Evolutionary conservation across 225 moss, liverwort and hornwort genomes (phyloP).

Genomic region (Pseudoscleropodium purum): DNA sequence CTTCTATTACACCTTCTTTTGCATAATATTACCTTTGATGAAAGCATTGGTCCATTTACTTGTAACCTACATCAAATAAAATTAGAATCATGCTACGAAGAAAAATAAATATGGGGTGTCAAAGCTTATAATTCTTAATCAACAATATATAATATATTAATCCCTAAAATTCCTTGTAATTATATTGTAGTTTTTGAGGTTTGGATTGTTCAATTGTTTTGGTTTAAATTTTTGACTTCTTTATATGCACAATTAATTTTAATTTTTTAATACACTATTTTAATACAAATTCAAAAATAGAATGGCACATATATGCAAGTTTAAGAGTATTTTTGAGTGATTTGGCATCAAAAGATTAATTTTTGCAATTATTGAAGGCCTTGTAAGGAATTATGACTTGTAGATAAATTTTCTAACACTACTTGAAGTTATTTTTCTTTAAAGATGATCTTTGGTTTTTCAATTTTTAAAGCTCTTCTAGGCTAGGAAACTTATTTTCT

Average conservation of each 20-base stretch:
- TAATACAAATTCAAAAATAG: not conserved
- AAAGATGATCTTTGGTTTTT: no score
- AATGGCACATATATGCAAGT: accelerated
- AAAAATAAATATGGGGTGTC: not conserved
- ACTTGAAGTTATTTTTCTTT: not conserved
- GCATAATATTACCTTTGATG: not conserved
- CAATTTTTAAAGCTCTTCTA: not conserved
- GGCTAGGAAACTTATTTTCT: not conserved
- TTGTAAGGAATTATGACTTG: not conserved
- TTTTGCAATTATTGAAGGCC: not conserved
- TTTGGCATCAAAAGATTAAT: not conserved
- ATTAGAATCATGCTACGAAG: not conserved
- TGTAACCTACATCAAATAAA: not conserved
- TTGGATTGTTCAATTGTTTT: not conserved
- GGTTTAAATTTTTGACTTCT: not conserved
- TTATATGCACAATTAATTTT: not conserved
- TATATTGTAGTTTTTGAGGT: not conserved
- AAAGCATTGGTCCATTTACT: not conserved
- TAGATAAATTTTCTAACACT: not conserved
- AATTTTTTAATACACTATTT: not conserved
- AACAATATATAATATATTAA: not conserved
- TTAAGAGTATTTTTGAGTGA: not conserved
- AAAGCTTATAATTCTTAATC: not conserved
- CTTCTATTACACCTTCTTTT: not conserved
- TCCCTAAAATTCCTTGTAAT: not conserved